Conservation (phyloP, 2,329 filamentous ascomycete species). For the Colletotrichum melonis region DNA sequence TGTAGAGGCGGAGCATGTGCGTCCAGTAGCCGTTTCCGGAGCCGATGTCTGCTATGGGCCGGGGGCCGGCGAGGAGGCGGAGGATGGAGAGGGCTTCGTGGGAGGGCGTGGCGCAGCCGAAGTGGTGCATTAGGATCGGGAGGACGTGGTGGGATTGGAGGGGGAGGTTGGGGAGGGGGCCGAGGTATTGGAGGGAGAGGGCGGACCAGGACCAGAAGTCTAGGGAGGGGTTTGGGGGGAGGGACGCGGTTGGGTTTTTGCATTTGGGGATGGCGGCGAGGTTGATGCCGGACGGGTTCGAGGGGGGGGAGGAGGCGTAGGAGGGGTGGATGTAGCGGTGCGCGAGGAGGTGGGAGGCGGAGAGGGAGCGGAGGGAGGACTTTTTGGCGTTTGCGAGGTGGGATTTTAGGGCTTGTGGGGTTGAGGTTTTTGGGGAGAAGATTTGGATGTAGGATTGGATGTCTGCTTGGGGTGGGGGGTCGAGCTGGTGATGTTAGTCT, state of each 20-base stretch:
- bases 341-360: conserved; percentile 66
- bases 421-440: conserved; percentile 71
- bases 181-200: conserved; percentile 73
- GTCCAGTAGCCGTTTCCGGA: conserved; percentile 83
- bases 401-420: conserved; percentile 70
- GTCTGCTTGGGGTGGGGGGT: conserved; percentile 66
- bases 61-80: conserved; percentile 62
- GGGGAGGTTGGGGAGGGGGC: conserved; percentile 65
- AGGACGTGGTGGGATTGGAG: conserved; percentile 74
- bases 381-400: conserved; percentile 74
- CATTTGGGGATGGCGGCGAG: too few relatives aligned
- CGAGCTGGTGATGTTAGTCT: conserved; percentile 43
- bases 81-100: conserved; percentile 74
- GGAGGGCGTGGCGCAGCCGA: conserved; percentile 77
- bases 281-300: too few relatives aligned
- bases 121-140: conserved; percentile 82
- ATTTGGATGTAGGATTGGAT: conserved; percentile 75
- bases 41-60: conserved; percentile 73
- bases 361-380: conserved; percentile 66
- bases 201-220: conserved; percentile 76
- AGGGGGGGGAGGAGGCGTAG: too few relatives aligned
- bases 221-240: conserved; percentile 70
- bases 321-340: conserved; percentile 63
- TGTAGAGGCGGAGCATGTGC: conserved; percentile 73
- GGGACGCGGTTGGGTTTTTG: conserved; percentile 52